Evolutionary conservation across 768 basidiomycete species (phyloP).

Genomic region (Agrocybe chaxingu): DNA sequence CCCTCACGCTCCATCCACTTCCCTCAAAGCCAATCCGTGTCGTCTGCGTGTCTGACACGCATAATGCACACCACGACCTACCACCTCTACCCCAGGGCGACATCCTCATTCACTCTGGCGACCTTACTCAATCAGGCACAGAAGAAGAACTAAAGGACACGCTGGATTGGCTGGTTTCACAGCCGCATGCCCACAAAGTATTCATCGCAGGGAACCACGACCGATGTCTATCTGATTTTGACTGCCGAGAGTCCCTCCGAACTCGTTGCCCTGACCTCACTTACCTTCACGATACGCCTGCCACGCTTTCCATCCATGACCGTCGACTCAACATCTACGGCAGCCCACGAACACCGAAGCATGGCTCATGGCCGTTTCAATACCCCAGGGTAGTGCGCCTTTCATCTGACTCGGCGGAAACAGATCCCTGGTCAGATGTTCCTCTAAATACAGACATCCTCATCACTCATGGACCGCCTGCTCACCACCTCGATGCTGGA

Average conservation of each 20-base stretch:
- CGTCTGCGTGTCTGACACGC: constrained; percentile 39
- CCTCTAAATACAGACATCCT: constrained; percentile 34
- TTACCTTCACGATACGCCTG: constrained; percentile 34
- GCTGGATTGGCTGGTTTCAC: constrained; percentile 26
- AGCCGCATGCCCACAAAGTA: constrained; percentile 36
- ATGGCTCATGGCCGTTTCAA: constrained; percentile 34
- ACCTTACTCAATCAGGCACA: constrained; percentile 35
- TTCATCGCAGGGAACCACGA: constrained; percentile 46
- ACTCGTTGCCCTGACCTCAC: constrained; percentile 24
- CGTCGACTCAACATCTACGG: constrained; percentile 32
- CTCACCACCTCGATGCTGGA: constrained; percentile 24
- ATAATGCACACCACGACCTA: constrained; percentile 24
- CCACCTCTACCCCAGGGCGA: constrained; percentile 33
- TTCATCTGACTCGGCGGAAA: background rate
- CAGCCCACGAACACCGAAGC: constrained; percentile 34
- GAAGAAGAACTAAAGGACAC: constrained; percentile 23
- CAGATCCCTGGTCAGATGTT: constrained; percentile 24
- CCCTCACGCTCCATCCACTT: background rate
- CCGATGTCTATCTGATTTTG: constrained; percentile 17
- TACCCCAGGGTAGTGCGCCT: constrained; percentile 22
- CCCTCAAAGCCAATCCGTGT: constrained; percentile 18
- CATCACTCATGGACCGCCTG: constrained; percentile 41
- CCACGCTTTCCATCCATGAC: constrained; percentile 23
- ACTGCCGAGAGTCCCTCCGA: constrained; percentile 8
- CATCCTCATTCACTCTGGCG: constrained; percentile 38